Evolutionary conservation across 177 flowering plant species (phyloP), one percentile per base, ranked within the genome.

Genomic region (Telopea speciosissima): DNA sequence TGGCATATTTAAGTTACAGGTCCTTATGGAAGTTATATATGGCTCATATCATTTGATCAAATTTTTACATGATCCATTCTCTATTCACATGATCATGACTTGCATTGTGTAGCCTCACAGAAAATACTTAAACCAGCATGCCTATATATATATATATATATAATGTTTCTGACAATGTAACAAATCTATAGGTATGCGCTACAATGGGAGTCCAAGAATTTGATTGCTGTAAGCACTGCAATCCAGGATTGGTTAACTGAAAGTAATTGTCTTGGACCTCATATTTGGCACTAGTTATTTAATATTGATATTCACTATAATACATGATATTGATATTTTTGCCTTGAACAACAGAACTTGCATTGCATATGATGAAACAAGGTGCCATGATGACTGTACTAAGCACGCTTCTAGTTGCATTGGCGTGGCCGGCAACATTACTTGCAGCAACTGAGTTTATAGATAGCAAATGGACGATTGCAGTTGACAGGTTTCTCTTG

Each of bases 331-430:
- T 69, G 28, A 77, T 40, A 61, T 72, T 68, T 28, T 71, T 71
- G 24, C 19, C 58, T 31, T 80, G 45, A 36, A 36, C 66, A 79
- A 69, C 81, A 96, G 99, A 83, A 63, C 31, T 96, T 71, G 88
- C 98, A 21, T 49, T 85, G 89, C 90, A 81, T 77, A 72, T 96
- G 81, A 96, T 96, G 99, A 93, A 78, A 77, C 98, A 84, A 81
- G 98, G 99, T 70, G 99, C 98, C 67, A 91, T 91, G 99, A 58
- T 93, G 89, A 96, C 99, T 78, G 98, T 96, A n/a, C 75, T 96
- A 82, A 80, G 89, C 86, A 59, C 93, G 33, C 90, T 96, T 68
- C 49, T 93, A 62, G 45, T 83, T 36, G 99, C 99, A 74, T 80
- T 96, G 79, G 99, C 97, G 59, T 96, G 98, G 99, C 99, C 99